phyloP scores from a whole-genome alignment of 2,329 filamentous ascomycete genomes.

The Hymenoscyphus fructigenus region DNA sequence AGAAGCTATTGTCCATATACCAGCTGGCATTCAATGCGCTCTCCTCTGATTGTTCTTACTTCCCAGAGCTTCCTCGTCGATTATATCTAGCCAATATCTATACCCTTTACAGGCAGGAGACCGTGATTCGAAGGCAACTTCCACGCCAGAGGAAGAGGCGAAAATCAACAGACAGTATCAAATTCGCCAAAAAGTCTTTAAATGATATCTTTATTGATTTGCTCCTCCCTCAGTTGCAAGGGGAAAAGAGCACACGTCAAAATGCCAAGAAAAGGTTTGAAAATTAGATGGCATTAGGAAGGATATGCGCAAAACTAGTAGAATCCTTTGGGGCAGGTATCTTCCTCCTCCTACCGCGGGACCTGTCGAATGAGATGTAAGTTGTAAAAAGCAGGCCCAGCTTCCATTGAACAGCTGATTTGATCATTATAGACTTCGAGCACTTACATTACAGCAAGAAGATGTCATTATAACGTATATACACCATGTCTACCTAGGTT shows the following conservation, averaged over 20 bases:
- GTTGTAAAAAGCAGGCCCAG: conserved; percentile 7
- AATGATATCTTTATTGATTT: conserved; percentile 19
- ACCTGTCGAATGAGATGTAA: conserved; percentile 14
- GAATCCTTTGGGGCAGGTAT: conserved; percentile 11
- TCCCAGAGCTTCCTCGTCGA: conserved; percentile 12
- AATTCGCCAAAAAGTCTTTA: conserved; percentile 10
- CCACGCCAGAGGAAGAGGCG: conserved; percentile 10
- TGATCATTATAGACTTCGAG: conserved; percentile 10
- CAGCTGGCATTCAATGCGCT: neutral
- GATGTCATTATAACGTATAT: conserved; percentile 13
- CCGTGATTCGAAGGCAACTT: conserved; percentile 6
- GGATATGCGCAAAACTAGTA: conserved; percentile 10
- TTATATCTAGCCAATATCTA: conserved; percentile 16
- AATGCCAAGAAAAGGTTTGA: conserved; percentile 13
- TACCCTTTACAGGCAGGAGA: conserved; percentile 12
- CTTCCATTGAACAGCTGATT: conserved; percentile 8
- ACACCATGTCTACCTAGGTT: conserved; percentile 4
- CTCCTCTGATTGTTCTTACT: conserved; percentile 7
- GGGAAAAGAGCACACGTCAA: conserved; percentile 12
- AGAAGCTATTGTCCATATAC: neutral
- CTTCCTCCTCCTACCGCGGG: conserved; percentile 12
- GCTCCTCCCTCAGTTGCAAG: conserved; percentile 13
- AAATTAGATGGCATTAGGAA: conserved; percentile 12
- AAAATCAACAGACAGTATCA: neutral
- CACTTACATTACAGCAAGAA: conserved; percentile 7